A percentile compares a stretch with the other conserved stretches of the same genome.
Conservation (phyloP, 495 filamentous ascomycete genomes). For the Tuber magnatum region DNA sequence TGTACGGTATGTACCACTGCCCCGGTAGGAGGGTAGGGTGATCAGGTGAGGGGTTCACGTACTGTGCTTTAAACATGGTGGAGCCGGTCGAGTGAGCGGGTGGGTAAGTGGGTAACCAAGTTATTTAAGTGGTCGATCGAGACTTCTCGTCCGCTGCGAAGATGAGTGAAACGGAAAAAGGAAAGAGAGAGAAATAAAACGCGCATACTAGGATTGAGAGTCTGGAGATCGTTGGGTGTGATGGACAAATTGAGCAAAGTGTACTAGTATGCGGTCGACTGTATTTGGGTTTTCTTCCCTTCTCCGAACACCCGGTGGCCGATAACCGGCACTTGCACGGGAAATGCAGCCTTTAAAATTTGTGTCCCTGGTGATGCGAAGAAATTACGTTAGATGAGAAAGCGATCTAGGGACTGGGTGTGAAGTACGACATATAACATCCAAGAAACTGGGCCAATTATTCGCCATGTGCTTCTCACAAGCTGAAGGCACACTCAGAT, state of each 20-base stretch:
- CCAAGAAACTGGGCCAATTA: not conserved
- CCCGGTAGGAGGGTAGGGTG: not conserved
- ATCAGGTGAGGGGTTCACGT: not conserved
- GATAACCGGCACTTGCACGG: not conserved
- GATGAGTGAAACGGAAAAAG: not conserved
- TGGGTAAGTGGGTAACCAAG: not conserved
- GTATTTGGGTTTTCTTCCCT: not conserved
- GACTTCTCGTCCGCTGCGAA: not conserved
- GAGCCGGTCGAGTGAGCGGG: not conserved
- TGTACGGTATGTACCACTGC: not conserved
- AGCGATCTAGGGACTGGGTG: not conserved
- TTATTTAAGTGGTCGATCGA: not conserved
- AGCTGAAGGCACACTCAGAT: not conserved
- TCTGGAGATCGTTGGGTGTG: not conserved
- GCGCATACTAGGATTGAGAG: not conserved
- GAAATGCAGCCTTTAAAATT: not conserved
- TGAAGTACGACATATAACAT: not conserved
- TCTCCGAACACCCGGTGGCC: not conserved
- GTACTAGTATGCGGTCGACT: not conserved
- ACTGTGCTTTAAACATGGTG: not conserved
- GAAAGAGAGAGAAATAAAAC: not conserved
- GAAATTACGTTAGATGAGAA: not conserved
- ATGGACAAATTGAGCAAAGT: not conserved
- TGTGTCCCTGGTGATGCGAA: not conserved
- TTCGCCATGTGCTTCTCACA: not conserved